Base-by-base conservation (phyloP, 805 yeast species). In the Candida verbasci region DNA sequence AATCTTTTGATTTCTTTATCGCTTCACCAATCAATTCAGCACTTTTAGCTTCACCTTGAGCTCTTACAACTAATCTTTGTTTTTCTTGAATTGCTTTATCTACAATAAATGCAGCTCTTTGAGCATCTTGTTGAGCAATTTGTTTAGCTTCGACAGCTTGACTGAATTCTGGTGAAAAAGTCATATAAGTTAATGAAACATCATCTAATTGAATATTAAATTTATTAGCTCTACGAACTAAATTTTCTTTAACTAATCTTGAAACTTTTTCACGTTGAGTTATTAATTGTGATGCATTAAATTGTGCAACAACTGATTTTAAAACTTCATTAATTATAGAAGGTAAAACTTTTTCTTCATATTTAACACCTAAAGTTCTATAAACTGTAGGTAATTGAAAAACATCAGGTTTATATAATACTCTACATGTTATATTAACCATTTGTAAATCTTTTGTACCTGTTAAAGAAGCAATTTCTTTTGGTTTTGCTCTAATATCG, bases 1-100 rank as follows among this genome's bases (percentile, higher is more conserved):
- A 93, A 60, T 91, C 98, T 62, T 76, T 85, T 17, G 94, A 85
- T 65, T 91, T 93, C 72, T 91, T 93, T 62, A 93, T 91, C 37
- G 98, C 97, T 47, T 93, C 98, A 78, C 98, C 98, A 68, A 93
- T 88, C 68, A 93, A 80, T 63, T 89, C 95, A 23, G 98, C 98
- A 37, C 96, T 85, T 58, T 86, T 80, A 47, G 98, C 98, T 68
- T 93, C 98, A 78, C 98, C 98, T 61, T 87, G 86, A 9, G 98
- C 97, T 62, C 84, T 87, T 40, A 93, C 97, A 45, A 93, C 95
- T 70, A 87, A 74, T 58, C 94, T 95, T 65, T 93, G 97, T 62
- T 93, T 93, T 68, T 93, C 97, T 65, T 93, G 98, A 51, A 86
- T 80, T 7, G 98, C 98, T 59, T 88, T 86, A 62, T 93, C 98